Conservation (phyloP, 2,329 filamentous ascomycete genomes). For the Westerdykella ornata region DNA sequence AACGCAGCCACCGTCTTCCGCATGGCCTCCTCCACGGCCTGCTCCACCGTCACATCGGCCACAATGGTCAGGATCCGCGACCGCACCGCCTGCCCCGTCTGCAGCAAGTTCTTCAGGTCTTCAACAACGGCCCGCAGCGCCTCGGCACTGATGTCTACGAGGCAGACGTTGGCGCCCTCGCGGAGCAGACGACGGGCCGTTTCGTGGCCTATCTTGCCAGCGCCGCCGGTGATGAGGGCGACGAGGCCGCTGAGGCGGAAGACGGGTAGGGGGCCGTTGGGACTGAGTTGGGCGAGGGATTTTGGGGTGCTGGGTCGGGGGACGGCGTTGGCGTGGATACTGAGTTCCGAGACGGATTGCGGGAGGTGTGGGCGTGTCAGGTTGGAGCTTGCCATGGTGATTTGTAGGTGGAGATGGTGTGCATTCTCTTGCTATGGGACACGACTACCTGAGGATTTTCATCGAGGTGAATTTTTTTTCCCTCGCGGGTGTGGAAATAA, state of each 20-base stretch:
- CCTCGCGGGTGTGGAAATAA: neutral
- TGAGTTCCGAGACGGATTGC: neutral
- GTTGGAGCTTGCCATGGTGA: neutral
- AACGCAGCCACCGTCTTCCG: conserved; percentile 24
- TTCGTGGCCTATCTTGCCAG: conserved; percentile 31
- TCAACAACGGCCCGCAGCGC: conserved; percentile 23
- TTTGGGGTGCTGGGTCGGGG: neutral
- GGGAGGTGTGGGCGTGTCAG: neutral
- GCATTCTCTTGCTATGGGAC: too few relatives aligned
- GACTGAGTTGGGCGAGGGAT: conserved; percentile 1
- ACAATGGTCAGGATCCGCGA: conserved; percentile 27
- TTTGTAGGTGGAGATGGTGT: neutral
- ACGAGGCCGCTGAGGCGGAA: conserved; percentile 29
- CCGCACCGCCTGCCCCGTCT: conserved; percentile 20
- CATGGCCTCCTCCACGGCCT: conserved; percentile 21
- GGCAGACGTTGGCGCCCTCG: conserved; percentile 34
- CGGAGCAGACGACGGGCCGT: conserved; percentile 31
- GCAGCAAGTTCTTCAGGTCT: conserved; percentile 19
- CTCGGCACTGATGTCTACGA: conserved; percentile 31
- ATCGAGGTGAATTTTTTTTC: too few relatives aligned
- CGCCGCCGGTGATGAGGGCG: conserved; percentile 30
- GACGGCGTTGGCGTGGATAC: neutral
- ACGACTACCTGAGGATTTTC: too few relatives aligned
- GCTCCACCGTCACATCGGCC: conserved; percentile 32
- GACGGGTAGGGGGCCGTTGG: conserved; percentile 21